phyloP scores from a whole-genome alignment of 306 rosid species.

The Quercus ilex region DNA sequence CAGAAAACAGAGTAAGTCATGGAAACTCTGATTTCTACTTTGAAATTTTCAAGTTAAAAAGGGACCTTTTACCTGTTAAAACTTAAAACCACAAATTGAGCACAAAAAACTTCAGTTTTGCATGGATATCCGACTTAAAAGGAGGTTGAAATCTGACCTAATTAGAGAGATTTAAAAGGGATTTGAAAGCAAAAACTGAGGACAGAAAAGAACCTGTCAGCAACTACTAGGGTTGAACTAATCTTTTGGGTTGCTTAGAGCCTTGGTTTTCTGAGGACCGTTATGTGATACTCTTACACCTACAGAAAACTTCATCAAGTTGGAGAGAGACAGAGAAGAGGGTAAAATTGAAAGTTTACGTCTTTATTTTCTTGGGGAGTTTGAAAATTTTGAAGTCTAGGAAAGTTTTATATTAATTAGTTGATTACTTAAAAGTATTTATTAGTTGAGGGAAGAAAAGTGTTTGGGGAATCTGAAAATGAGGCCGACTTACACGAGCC shows the following conservation, averaged over 20 bases:
- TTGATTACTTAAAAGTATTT: background rate
- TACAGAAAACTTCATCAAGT: slow-evolving; percentile 10
- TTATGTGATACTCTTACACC: slow-evolving; percentile 24
- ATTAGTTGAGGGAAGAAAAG: background rate
- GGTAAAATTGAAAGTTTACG: slow-evolving; percentile 59
- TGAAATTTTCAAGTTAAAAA: slow-evolving; percentile 40
- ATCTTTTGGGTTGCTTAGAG: slow-evolving; percentile 58
- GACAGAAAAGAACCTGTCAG: slow-evolving; percentile 76
- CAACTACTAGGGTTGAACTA: slow-evolving; percentile 49
- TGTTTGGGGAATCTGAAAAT: background rate
- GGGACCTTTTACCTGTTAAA: slow-evolving; percentile 48
- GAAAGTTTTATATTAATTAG: too few species aligned
- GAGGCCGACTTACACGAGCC: background rate
- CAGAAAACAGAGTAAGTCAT: slow-evolving; percentile 48
- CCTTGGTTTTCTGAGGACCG: slow-evolving; percentile 47
- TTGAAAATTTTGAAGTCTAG: background rate
- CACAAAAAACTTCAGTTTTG: slow-evolving; percentile 9
- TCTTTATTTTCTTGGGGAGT: background rate
- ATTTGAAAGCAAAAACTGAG: slow-evolving; percentile 10
- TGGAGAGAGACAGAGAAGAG: slow-evolving; percentile 31
- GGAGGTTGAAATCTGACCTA: slow-evolving; percentile 72
- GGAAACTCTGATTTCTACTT: slow-evolving; percentile 40
- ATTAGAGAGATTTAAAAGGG: slow-evolving; percentile 20
- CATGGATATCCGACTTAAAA: slow-evolving; percentile 40
- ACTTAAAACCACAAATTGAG: slow-evolving; percentile 10